These are phyloP conservation scores for Straminergon stramineum DNA, from an alignment of 225 moss, liverwort and hornwort species.

Conservation along the genomic window DNA sequence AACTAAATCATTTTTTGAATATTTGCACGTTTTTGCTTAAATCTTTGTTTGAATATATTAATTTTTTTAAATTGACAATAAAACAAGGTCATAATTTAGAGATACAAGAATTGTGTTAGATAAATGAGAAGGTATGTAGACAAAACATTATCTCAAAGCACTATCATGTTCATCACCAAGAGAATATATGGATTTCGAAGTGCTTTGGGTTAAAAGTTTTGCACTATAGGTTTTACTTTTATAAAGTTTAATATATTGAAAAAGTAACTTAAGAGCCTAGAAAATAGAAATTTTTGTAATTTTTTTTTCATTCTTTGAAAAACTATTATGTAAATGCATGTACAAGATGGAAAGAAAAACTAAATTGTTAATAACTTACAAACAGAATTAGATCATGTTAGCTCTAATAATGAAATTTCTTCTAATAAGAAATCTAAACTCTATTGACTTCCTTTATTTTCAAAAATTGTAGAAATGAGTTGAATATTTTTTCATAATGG, in stretches of 20 bases:
- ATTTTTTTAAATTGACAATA: accelerated
- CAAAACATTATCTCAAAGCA: not conserved
- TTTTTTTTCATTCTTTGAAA: not conserved
- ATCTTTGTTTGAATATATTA: not conserved
- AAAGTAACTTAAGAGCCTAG: too few species aligned
- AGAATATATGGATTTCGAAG: not conserved
- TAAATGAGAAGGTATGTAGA: not conserved
- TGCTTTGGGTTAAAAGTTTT: not conserved
- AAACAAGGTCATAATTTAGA: not conserved
- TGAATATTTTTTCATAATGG: not conserved
- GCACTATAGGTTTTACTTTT: not conserved
- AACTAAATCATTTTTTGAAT: not conserved
- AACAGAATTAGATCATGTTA: not conserved
- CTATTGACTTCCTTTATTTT: not conserved
- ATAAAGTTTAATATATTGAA: not conserved
- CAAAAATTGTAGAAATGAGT: not conserved
- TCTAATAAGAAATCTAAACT: not conserved
- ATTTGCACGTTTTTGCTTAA: not conserved
- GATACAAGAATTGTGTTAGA: accelerated
- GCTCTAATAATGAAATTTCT: not conserved
- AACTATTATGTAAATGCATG: not conserved
- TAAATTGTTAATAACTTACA: not conserved
- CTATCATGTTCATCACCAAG: not conserved
- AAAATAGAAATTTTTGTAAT: too few species aligned
- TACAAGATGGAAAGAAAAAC: not conserved